Evolutionary conservation across 139 green algal genomes (phyloP).

Genomic region (Coelastrella sp.): DNA sequence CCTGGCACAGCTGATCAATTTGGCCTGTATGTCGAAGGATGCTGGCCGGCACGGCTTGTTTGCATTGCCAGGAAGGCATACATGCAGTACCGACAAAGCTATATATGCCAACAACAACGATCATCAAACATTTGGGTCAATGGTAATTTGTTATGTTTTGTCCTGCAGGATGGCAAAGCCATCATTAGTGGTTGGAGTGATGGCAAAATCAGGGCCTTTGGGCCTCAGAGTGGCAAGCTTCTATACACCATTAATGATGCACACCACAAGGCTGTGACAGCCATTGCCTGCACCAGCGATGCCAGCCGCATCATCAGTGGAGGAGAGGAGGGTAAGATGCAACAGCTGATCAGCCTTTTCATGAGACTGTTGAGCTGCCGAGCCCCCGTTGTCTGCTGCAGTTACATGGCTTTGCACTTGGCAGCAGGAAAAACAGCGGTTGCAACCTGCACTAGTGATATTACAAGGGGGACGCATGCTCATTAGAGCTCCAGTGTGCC

Average conservation of each 20-base stretch:
- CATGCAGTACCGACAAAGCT: too few relatives aligned
- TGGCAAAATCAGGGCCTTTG: slow-evolving; percentile 88
- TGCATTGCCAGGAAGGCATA: too few relatives aligned
- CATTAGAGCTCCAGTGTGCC: not conserved
- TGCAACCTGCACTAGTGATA: not conserved
- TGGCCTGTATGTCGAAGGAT: too few relatives aligned
- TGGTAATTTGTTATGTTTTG: too few relatives aligned
- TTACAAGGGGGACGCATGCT: not conserved
- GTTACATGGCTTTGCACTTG: not conserved
- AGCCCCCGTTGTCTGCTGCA: not conserved
- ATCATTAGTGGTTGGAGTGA: slow-evolving; percentile 87
- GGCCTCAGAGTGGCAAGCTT: slow-evolving; percentile 85
- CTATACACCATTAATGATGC: slow-evolving; percentile 88
- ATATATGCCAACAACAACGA: too few relatives aligned
- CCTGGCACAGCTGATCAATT: too few relatives aligned
- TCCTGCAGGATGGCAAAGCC: slow-evolving; percentile 70
- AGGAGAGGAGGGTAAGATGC: slow-evolving; percentile 67
- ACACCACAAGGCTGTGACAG: slow-evolving; percentile 82
- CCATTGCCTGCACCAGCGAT: slow-evolving; percentile 78
- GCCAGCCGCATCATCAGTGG: slow-evolving; percentile 74
- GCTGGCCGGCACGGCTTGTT: too few relatives aligned
- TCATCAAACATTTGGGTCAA: too few relatives aligned
- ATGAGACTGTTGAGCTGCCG: not conserved
- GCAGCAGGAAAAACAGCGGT: not conserved
- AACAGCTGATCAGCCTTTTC: not conserved